Percentiles rank a stretch among this genome's conserved stretches.
Evolutionary conservation across 768 basidiomycete species (phyloP).

Genomic region (Obba rivulosa): DNA sequence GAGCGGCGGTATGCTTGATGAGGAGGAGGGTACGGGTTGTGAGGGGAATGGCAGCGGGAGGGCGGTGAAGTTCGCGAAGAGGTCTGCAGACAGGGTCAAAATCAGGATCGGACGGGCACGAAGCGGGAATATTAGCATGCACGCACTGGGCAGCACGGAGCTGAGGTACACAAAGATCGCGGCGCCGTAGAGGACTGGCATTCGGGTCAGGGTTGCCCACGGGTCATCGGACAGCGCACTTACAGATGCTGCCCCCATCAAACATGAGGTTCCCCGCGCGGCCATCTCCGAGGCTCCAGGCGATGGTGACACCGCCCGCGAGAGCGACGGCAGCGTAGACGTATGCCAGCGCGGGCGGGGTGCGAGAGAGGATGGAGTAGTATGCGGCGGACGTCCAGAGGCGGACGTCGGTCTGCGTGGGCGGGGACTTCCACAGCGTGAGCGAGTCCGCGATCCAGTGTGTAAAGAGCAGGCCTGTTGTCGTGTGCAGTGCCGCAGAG

Average conservation of each 20-base stretch:
- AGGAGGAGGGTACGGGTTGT: not conserved
- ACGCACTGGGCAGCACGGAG: slow-evolving; percentile 77
- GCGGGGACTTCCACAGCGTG: slow-evolving; percentile 83
- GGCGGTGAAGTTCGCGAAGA: slow-evolving; percentile 52
- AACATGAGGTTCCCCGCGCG: slow-evolving; percentile 86
- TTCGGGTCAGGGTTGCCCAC: not conserved
- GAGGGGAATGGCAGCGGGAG: slow-evolving; percentile 38
- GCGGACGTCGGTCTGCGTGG: slow-evolving; percentile 64
- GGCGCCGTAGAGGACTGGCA: slow-evolving; percentile 67
- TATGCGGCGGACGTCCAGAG: slow-evolving; percentile 81
- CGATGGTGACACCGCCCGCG: slow-evolving; percentile 60
- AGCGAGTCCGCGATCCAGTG: slow-evolving; percentile 93
- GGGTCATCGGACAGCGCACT: slow-evolving; percentile 23
- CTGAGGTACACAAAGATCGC: slow-evolving; percentile 69
- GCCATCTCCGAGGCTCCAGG: slow-evolving; percentile 75
- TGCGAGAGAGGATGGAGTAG: slow-evolving; percentile 72
- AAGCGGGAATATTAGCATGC: not conserved
- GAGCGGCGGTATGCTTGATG: slow-evolving; percentile 3
- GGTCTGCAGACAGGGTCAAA: no score
- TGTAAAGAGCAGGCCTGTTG: slow-evolving; percentile 71
- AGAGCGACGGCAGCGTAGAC: slow-evolving; percentile 49
- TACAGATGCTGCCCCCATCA: slow-evolving; percentile 85
- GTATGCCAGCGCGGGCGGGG: slow-evolving; percentile 51
- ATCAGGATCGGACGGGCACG: not conserved
- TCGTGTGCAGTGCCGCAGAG: not conserved